Conservation (phyloP, 176 grass and related monocot genomes). For the Carex cristatella region DNA sequence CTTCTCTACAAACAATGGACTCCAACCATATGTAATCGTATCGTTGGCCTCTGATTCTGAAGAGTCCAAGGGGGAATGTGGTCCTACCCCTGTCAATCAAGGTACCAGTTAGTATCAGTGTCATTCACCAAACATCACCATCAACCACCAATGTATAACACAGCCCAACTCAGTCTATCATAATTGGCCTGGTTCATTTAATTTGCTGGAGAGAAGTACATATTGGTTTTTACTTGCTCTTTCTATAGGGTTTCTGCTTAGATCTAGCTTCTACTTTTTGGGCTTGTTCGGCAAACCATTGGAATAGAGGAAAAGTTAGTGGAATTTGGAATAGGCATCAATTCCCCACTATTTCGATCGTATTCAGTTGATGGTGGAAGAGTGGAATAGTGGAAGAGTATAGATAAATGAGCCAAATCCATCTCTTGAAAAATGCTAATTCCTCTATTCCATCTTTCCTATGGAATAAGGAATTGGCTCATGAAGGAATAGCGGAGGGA, state of each 20-base stretch:
- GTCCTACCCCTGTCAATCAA: constrained; percentile 32
- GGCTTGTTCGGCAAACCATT: no score
- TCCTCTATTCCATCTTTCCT: no score
- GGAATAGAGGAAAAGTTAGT: no score
- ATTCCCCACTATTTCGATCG: no score
- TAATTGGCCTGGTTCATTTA: background rate
- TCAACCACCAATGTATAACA: background rate
- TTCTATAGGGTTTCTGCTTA: background rate
- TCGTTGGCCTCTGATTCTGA: constrained; percentile 33
- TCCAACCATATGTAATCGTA: constrained; percentile 45
- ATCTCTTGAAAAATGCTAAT: no score
- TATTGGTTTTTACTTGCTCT: background rate
- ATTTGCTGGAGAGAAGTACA: background rate
- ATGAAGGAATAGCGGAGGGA: no score
- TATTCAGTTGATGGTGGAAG: no score
- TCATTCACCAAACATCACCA: background rate
- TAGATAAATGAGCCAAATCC: no score
- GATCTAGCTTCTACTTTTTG: background rate
- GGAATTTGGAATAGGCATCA: no score
- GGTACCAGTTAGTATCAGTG: background rate
- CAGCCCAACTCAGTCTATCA: background rate
- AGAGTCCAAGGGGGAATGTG: constrained; percentile 13
- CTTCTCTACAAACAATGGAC: constrained; percentile 75
- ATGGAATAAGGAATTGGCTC: no score
- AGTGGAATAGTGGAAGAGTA: no score